Conservation (phyloP, 2,329 filamentous ascomycete genomes). For the Penicillium italicum region DNA sequence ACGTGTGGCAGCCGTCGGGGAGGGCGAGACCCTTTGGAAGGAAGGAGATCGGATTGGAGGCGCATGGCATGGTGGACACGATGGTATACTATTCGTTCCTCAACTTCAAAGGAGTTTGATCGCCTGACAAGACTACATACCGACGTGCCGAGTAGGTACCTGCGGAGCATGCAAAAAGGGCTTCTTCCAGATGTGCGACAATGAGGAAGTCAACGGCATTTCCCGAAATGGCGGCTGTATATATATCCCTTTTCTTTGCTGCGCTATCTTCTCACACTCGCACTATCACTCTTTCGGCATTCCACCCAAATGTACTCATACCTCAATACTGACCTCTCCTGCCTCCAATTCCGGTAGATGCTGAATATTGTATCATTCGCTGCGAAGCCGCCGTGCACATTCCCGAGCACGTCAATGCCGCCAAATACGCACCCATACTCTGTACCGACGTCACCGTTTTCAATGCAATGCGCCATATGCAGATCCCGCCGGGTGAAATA, state of each 20-base stretch:
- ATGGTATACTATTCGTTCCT: not conserved
- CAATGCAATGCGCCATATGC: conserved; percentile 48
- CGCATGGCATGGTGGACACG: not conserved
- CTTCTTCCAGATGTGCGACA: not conserved
- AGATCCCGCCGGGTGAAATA: conserved; percentile 43
- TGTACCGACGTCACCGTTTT: conserved; percentile 53
- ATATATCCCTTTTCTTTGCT: not conserved
- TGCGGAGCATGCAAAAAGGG: not conserved
- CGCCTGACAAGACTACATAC: not conserved
- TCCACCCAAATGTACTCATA: not conserved
- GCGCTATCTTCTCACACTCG: not conserved
- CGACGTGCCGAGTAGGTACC: not conserved
- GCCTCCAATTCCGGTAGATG: conserved; percentile 22
- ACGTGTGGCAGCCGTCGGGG: not conserved
- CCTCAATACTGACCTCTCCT: not conserved
- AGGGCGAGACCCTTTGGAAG: not conserved
- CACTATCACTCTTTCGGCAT: not conserved
- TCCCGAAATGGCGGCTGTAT: not conserved
- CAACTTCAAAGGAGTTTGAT: not conserved
- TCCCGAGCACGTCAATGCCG: conserved; percentile 47
- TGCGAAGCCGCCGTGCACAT: conserved; percentile 45
- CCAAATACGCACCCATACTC: conserved; percentile 47
- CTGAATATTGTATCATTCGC: conserved; percentile 39
- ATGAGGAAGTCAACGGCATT: not conserved
- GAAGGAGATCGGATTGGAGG: not conserved